These are phyloP conservation scores for Aspergillus niger DNA, from an alignment of 2,329 filamentous ascomycete species.

Conservation along the genomic window DNA sequence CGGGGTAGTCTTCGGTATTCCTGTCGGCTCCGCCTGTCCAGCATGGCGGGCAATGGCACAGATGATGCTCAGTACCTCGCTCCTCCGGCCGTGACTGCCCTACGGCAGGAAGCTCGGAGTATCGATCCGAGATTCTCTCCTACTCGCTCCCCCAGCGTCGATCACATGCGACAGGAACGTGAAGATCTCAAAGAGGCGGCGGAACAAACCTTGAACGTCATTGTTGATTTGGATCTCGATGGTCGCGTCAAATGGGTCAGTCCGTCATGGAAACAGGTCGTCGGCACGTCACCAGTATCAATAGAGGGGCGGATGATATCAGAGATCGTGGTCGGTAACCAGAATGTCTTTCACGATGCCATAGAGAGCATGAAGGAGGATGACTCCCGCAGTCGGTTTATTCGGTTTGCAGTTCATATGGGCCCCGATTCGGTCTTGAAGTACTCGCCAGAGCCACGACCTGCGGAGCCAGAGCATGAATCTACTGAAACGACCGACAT, in stretches of 20 bases:
- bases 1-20: slow-evolving; percentile 11
- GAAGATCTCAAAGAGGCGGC: slow-evolving; percentile 93
- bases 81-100: slow-evolving; percentile 47
- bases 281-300: slow-evolving; percentile 73
- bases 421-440: slow-evolving; percentile 69
- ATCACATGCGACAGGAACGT: slow-evolving; percentile 88
- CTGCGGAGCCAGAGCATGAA: slow-evolving; percentile 21
- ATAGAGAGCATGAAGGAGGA: slow-evolving; percentile 89
- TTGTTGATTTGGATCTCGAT: slow-evolving; percentile 89
- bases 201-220: slow-evolving; percentile 94
- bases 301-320: slow-evolving; percentile 77
- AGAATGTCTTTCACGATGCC: slow-evolving; percentile 75
- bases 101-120: slow-evolving; percentile 47
- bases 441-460: slow-evolving; percentile 39
- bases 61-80: slow-evolving; percentile 44
- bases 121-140: slow-evolving; percentile 35
- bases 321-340: slow-evolving; percentile 79
- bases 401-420: slow-evolving; percentile 74
- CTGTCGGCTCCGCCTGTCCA: slow-evolving; percentile 26
- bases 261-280: slow-evolving; percentile 90
- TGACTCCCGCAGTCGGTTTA: slow-evolving; percentile 87
- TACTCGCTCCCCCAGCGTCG: slow-evolving; percentile 72
- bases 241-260: slow-evolving; percentile 94
- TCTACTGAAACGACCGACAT: slow-evolving; percentile 19
- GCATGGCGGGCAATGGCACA: slow-evolving; percentile 46